These are phyloP conservation scores for Nemania serpens DNA, from an alignment of 2,329 filamentous ascomycete species.

Conservation along the genomic window DNA sequence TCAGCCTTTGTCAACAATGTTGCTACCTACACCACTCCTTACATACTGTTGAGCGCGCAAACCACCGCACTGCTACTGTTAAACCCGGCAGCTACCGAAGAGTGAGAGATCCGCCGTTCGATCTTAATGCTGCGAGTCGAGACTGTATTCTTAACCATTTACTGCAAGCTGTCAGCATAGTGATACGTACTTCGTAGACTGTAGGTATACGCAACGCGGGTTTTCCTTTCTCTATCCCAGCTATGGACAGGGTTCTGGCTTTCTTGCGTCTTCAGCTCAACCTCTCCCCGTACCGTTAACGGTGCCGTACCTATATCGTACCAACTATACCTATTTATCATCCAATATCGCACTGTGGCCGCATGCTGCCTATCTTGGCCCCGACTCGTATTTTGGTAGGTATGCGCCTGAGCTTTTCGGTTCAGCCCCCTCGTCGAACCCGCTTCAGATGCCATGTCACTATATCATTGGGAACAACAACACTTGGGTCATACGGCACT, in stretches of 20 bases:
- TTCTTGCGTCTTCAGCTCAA: background rate
- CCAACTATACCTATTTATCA: too few relatives aligned
- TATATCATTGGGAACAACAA: background rate
- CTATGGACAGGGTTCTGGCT: background rate
- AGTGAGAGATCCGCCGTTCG: background rate
- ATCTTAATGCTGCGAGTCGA: background rate
- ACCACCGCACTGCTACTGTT: background rate
- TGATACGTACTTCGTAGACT: background rate
- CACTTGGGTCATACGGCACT: background rate
- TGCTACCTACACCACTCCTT: too few relatives aligned
- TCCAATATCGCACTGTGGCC: slow-evolving; percentile 10
- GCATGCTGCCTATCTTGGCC: background rate
- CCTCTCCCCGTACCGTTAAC: background rate
- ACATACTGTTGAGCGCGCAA: too few relatives aligned
- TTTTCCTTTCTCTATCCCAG: background rate
- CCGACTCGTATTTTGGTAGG: slow-evolving; percentile 9
- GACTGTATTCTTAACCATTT: background rate
- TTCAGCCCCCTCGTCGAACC: background rate
- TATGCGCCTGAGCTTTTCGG: background rate
- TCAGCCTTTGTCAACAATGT: too few relatives aligned
- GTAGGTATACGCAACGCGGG: too few relatives aligned
- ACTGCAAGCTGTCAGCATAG: background rate
- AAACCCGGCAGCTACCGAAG: background rate
- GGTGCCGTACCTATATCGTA: background rate
- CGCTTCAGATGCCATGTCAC: too few relatives aligned